Percentiles rank a stretch among this genome's conserved stretches.
Evolutionary conservation across 2,329 filamentous ascomycete species (phyloP).

Genomic region (Westerdykella aurantiaca): DNA sequence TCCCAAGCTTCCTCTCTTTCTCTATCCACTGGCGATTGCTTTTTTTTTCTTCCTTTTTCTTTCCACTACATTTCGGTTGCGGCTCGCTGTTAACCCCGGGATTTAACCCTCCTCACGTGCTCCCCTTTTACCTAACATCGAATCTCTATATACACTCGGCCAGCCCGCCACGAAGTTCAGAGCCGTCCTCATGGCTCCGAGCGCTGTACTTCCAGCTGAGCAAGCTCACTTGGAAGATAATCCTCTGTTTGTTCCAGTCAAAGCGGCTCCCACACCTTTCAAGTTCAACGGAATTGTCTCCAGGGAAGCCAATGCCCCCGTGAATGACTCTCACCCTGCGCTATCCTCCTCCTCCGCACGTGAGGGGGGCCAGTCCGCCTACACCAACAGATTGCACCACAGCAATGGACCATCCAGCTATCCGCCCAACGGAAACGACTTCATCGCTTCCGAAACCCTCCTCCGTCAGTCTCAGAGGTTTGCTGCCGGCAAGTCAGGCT

Average conservation of each 20-base stretch:
- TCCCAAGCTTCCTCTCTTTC: not conserved
- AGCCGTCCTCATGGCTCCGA: constrained; percentile 1
- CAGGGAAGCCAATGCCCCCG: not conserved
- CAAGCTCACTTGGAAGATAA: not conserved
- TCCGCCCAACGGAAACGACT: constrained; percentile 14
- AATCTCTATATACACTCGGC: not conserved
- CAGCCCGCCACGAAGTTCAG: not conserved
- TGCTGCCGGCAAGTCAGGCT: constrained; percentile 12
- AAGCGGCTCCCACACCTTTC: not conserved
- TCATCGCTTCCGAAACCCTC: constrained; percentile 26
- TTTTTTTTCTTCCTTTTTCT: not conserved
- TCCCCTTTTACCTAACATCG: not conserved
- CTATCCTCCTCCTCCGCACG: not conserved
- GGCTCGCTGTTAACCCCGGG: not conserved
- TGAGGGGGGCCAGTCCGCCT: constrained; percentile 3
- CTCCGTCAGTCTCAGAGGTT: constrained; percentile 21
- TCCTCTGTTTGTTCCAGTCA: not conserved
- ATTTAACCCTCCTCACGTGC: not conserved
- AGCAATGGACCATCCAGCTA: constrained; percentile 8
- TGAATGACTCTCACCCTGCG: not conserved
- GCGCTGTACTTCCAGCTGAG: constrained; percentile 1
- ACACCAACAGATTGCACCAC: constrained; percentile 7
- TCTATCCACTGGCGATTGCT: not conserved
- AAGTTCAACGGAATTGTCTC: not conserved
- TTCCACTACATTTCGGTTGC: not conserved